Conservation (phyloP, 83 land plant genomes). For the Diphasiastrum complanatum region DNA sequence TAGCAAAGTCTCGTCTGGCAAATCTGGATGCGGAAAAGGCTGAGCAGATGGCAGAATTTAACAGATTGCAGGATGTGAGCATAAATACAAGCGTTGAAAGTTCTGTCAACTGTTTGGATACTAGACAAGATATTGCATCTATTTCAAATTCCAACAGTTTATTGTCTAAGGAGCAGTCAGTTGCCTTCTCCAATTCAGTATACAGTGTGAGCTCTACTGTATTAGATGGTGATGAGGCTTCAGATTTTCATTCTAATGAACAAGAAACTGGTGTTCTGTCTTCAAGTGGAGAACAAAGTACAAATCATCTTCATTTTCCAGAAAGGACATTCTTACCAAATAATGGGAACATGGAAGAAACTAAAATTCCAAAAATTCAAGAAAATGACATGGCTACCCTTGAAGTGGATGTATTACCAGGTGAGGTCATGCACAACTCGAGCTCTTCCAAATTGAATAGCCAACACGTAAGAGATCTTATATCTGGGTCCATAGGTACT, state of each 20-base stretch:
- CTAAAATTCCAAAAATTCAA: too few species aligned
- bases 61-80: neutral
- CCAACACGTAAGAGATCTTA: too few species aligned
- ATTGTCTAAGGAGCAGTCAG: too few species aligned
- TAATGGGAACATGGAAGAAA: too few species aligned
- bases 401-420: too few species aligned
- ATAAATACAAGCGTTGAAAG: neutral
- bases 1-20: neutral
- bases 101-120: neutral
- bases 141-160: neutral
- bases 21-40: neutral
- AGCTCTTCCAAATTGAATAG: too few species aligned
- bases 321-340: conserved; percentile 8
- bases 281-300: neutral
- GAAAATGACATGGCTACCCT: too few species aligned
- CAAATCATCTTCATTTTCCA: conserved; percentile 5
- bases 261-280: neutral
- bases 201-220: neutral
- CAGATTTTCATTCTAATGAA: neutral
- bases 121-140: neutral
- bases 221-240: neutral
- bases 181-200: neutral
- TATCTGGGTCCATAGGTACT: too few species aligned
- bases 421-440: too few species aligned
- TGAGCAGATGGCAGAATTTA: neutral